Evolutionary conservation across 768 basidiomycete species (phyloP), one percentile per base, ranked within the genome.

Genomic region (Holtermannia corniformis): DNA sequence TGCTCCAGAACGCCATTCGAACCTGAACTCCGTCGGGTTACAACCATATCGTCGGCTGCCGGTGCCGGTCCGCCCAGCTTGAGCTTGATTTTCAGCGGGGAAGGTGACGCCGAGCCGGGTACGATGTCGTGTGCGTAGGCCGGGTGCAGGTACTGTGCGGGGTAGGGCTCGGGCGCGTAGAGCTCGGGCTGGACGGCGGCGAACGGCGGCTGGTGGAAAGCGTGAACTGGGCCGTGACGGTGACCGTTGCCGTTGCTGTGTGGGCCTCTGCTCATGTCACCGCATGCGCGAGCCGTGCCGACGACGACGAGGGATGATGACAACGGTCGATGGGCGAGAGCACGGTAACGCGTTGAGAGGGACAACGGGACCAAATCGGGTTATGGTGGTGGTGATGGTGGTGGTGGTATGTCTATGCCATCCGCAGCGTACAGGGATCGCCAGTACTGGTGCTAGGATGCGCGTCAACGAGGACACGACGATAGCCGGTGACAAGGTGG

Each of bases 381-480:
- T n/a, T n/a, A n/a, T n/a, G n/a, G n/a, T n/a, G n/a, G n/a, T n/a
- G n/a, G n/a, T n/a, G n/a, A n/a, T n/a, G n/a, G n/a, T n/a, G n/a
- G n/a, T n/a, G n/a, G n/a, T n/a, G n/a, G n/a, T n/a, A n/a, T n/a
- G n/a, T n/a, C n/a, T n/a, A n/a, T n/a, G n/a, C n/a, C n/a, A n/a
- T n/a, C n/a, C n/a, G n/a, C n/a, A n/a, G n/a, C n/a, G n/a, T n/a
- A n/a, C n/a, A 37, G 32, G 16, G 10, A 37, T 37, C 32, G 7
- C 10, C 32, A 37, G 16, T 37, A 16, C 32, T 37, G 32, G 10
- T 37, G 32, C n/a, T n/a, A n/a, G n/a, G n/a, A 88, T 89, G 87
- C 78, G 76, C 51, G 73, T 79, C 49, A 89, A 89, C 73, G 76
- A 78, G 52, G 70, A 78, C 46, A 84, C 79, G 0, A 78, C 82